Percentiles rank a stretch among this genome's conserved stretches.
Conservation (phyloP, 768 basidiomycete genomes). For the Chalciporus sphaerocephalus region DNA sequence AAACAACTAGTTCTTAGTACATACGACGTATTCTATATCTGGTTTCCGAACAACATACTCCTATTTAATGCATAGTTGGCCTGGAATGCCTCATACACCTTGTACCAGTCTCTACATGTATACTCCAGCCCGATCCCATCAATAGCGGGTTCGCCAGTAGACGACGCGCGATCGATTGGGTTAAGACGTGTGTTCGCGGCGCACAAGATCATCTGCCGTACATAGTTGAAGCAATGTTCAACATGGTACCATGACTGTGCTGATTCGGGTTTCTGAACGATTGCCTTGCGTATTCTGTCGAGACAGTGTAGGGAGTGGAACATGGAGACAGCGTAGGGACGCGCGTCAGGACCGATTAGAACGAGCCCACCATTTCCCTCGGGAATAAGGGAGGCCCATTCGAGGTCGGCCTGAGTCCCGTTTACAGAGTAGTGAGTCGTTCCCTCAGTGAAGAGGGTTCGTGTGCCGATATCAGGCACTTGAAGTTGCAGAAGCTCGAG, state of each 20-base stretch:
- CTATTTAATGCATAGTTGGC: constrained; percentile 19
- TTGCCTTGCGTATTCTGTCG: constrained; percentile 31
- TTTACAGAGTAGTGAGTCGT: constrained; percentile 21
- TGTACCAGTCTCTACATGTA: constrained; percentile 20
- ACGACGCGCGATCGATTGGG: constrained; percentile 14
- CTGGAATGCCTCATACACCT: constrained; percentile 21
- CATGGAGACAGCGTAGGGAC: constrained; percentile 35
- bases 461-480: background rate
- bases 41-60: constrained; percentile 9
- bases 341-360: constrained; percentile 10
- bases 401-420: constrained; percentile 21
- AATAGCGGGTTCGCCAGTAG: constrained; percentile 9
- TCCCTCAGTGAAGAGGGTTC: constrained; percentile 21
- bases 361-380: constrained; percentile 17
- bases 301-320: constrained; percentile 41
- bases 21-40: background rate
- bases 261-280: constrained; percentile 3
- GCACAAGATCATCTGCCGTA: constrained; percentile 37
- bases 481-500: constrained; percentile 18
- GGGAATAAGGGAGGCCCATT: constrained; percentile 26
- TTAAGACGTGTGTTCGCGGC: constrained; percentile 32
- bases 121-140: constrained; percentile 24
- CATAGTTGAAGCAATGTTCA: constrained; percentile 39
- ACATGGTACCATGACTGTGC: constrained; percentile 8
- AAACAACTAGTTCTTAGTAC: background rate